A percentile compares a stretch with the other conserved stretches of the same genome.
phyloP scores from a whole-genome alignment of 805 yeast species.

The Barnettozyma wickerhamii region DNA sequence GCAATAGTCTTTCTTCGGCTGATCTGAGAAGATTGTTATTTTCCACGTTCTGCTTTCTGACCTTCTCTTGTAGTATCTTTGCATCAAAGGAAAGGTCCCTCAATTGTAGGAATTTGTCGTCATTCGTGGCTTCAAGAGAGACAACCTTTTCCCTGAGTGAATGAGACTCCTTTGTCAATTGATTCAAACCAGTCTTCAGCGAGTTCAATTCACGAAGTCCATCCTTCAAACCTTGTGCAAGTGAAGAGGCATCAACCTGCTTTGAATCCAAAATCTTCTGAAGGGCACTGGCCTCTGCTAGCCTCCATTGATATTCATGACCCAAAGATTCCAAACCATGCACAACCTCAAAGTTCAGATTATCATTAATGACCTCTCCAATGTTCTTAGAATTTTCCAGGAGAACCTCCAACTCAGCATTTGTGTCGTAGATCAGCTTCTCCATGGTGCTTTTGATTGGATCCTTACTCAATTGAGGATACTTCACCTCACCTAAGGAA shows the following conservation, averaged over 20 bases:
- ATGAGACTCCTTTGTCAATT: slow-evolving; percentile 3
- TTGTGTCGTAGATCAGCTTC: slow-evolving; percentile 22
- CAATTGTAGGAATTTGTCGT: slow-evolving; percentile 9
- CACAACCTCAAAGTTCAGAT: slow-evolving; percentile 21
- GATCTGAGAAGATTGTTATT: slow-evolving; percentile 12
- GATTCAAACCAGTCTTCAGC: slow-evolving; percentile 3
- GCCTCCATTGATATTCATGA: slow-evolving; percentile 34
- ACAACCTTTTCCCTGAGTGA: slow-evolving; percentile 10
- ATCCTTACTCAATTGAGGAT: slow-evolving; percentile 20
- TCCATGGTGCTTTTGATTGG: slow-evolving; percentile 17
- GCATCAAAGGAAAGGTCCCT: slow-evolving; percentile 21
- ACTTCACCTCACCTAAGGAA: slow-evolving; percentile 17
- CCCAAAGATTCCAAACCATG: slow-evolving; percentile 28
- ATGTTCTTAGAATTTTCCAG: slow-evolving; percentile 27
- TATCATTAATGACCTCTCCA: slow-evolving; percentile 30
- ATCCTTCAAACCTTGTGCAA: slow-evolving; percentile 4
- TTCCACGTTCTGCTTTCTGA: slow-evolving; percentile 13
- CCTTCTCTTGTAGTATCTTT: slow-evolving; percentile 12
- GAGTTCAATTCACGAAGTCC: not conserved
- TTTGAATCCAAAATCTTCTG: slow-evolving; percentile 5
- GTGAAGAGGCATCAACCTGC: not conserved
- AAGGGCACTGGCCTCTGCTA: slow-evolving; percentile 26
- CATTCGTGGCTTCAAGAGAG: slow-evolving; percentile 7
- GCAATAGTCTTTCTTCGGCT: slow-evolving; percentile 16
- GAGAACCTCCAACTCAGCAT: slow-evolving; percentile 31